phyloP scores from a whole-genome alignment of 1,284 basidiomycete species.

The Chalciporus sp. region DNA sequence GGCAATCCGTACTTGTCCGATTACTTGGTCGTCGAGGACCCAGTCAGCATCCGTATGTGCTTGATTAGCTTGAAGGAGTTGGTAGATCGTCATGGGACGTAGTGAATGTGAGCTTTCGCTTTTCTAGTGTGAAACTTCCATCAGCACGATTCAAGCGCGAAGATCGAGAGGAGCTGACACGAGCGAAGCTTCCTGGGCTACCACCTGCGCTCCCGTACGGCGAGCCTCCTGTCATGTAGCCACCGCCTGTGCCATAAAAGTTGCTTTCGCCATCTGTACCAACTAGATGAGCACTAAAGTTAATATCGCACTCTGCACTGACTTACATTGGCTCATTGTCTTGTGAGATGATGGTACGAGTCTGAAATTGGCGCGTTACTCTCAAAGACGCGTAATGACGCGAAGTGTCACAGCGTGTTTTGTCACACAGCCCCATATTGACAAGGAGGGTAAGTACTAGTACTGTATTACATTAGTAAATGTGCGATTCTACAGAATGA shows the following conservation, averaged over 20 bases:
- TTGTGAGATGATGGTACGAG: neutral
- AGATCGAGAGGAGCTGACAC: conserved; percentile 31
- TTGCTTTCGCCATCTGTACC: conserved; percentile 35
- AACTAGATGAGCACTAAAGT: conserved; percentile 4
- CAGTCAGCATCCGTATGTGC: conserved; percentile 89
- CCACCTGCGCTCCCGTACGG: conserved; percentile 45
- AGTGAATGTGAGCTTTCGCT: conserved; percentile 66
- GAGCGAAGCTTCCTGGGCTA: conserved; percentile 47
- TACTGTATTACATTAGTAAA: conserved; percentile 6
- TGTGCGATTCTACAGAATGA: conserved; percentile 29
- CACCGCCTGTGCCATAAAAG: conserved; percentile 42
- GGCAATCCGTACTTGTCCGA: conserved; percentile 68
- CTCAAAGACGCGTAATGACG: conserved; percentile 28
- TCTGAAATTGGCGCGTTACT: neutral
- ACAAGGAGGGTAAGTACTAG: neutral
- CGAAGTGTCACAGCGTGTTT: conserved; percentile 28
- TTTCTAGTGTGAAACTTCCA: conserved; percentile 31
- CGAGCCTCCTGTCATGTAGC: conserved; percentile 45
- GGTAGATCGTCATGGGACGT: conserved; percentile 85
- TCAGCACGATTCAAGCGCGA: conserved; percentile 3
- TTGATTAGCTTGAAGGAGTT: conserved; percentile 79
- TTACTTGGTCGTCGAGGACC: conserved; percentile 78
- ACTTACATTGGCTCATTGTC: conserved; percentile 49
- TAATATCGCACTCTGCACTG: neutral
- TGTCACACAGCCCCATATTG: conserved; percentile 2